phyloP scores from a whole-genome alignment of 1,139 yeast genomes.

The Meyerozyma sp. region DNA sequence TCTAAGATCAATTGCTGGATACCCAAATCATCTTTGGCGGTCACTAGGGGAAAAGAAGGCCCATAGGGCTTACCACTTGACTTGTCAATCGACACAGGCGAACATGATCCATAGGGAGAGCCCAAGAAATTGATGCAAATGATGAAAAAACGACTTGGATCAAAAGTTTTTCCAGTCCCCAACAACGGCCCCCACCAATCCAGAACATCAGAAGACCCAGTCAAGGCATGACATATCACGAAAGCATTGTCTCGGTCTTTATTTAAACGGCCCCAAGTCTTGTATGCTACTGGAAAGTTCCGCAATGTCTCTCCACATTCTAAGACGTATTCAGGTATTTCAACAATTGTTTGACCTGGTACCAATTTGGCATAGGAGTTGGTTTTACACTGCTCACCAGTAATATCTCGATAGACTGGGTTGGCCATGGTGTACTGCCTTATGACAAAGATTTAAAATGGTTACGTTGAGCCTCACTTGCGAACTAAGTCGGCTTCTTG shows the following conservation, averaged over 20 bases:
- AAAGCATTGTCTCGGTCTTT: slow-evolving; percentile 64
- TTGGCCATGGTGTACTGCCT: slow-evolving; percentile 6
- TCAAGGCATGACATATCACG: slow-evolving; percentile 89
- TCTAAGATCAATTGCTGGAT: slow-evolving; percentile 74
- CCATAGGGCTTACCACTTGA: slow-evolving; percentile 76
- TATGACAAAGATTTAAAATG: background rate
- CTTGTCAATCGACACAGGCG: slow-evolving; percentile 77
- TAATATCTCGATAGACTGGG: slow-evolving; percentile 28
- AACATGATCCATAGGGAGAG: slow-evolving; percentile 93
- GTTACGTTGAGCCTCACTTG: too few species aligned
- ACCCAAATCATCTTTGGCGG: slow-evolving; percentile 83
- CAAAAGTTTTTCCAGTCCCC: slow-evolving; percentile 85
- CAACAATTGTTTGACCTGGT: slow-evolving; percentile 73
- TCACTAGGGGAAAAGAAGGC: slow-evolving; percentile 90
- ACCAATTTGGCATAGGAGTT: slow-evolving; percentile 76
- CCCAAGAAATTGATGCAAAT: slow-evolving; percentile 89
- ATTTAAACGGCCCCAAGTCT: slow-evolving; percentile 88
- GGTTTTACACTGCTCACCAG: slow-evolving; percentile 38
- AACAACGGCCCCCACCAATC: slow-evolving; percentile 99
- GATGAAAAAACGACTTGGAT: slow-evolving; percentile 79
- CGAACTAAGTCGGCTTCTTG: background rate
- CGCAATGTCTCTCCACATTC: slow-evolving; percentile 77
- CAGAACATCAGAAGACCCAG: slow-evolving; percentile 91
- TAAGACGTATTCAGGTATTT: slow-evolving; percentile 67
- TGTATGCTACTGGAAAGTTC: slow-evolving; percentile 88